phyloP scores from a whole-genome alignment of 352 stramenopile species.

The Phytophthora cactorum region DNA sequence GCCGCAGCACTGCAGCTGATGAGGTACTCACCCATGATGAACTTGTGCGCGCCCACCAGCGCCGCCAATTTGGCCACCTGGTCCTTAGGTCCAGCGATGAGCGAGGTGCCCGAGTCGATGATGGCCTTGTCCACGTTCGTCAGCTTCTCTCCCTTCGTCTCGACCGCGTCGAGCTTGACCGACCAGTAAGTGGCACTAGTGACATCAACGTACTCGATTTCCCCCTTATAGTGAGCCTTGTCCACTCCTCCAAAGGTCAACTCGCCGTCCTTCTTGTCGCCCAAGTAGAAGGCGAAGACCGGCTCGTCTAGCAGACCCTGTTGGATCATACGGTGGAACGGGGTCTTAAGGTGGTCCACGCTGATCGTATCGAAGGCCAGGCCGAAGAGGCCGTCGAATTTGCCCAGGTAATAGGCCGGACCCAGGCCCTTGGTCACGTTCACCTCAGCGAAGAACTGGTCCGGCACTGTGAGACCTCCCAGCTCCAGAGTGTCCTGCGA shows the following conservation, averaged over 20 bases:
- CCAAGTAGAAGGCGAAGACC: slow-evolving; percentile 97
- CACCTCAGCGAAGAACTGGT: slow-evolving; percentile 96
- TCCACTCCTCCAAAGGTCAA: slow-evolving; percentile 86
- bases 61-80: slow-evolving; percentile 89
- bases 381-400: slow-evolving; percentile 98
- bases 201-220: slow-evolving; percentile 92
- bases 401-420: slow-evolving; percentile 93
- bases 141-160: slow-evolving; percentile 65
- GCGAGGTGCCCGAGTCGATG: slow-evolving; percentile 96
- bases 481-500: slow-evolving; percentile 88
- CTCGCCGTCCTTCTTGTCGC: slow-evolving; percentile 82
- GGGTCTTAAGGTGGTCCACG: slow-evolving; percentile 92
- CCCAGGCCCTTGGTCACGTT: slow-evolving; percentile 96
- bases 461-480: slow-evolving; percentile 60
- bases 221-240: slow-evolving; percentile 93
- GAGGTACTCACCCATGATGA: slow-evolving; percentile 95
- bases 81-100: slow-evolving; percentile 93
- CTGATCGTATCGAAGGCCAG: slow-evolving; percentile 95
- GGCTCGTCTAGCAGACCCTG: slow-evolving; percentile 86
- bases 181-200: slow-evolving; percentile 77
- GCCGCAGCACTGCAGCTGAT: slow-evolving; percentile 92
- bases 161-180: slow-evolving; percentile 73
- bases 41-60: slow-evolving; percentile 88
- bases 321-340: slow-evolving; percentile 95
- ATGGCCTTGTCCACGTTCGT: slow-evolving; percentile 85